Evolutionary conservation across 371 early-diverging fungal genomes (phyloP), one percentile per base, ranked within the genome.

Genomic region (Rhizomucor pusillus): DNA sequence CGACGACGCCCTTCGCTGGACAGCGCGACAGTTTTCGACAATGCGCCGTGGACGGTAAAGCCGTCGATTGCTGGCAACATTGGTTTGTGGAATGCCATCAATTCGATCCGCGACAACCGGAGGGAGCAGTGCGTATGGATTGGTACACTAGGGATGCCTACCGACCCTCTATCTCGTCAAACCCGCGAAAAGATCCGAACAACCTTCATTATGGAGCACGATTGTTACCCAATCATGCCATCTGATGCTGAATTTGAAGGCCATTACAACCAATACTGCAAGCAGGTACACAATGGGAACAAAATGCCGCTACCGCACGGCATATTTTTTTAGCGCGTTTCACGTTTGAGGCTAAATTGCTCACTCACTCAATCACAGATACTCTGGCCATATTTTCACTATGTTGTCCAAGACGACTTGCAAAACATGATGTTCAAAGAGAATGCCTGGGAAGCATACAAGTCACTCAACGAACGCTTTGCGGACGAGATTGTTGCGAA

Each of bases 371-470:
- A 18, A 5, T 1, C n/a, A 20, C 45, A 82, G 82, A 79, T 87
- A 13, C 73, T 99, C 14, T 99, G 99, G 99, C 99, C 99, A 0
- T 72, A 98, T 96, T 79, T 96, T 93, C 66, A 86, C 95, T 57
- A 77, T 90, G 60, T 95, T 91, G 83, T 90, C 93, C 56, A 75
- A 79, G 62, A 82, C 80, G 47, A 82, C 75, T 22, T 79, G 79
- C 65, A 67, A 89, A 55, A 66, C 69, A 47, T 73, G 73, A 43
- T 80, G 88, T 99, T 13, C 78, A 92, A 94, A 75, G 91, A 94
- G 41, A 71, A 80, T 33, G 41, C 62, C 44, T 99, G 93, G 87
- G 79, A 82, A 33, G 91, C 87, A 19, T 95, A 97, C 67, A 77
- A 80, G 36, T 63, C 82, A 43, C 90, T 93, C 13, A 96, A 96